A percentile compares a stretch with the other conserved stretches of the same genome.
These are phyloP conservation scores for Pezicula neosporulosa DNA, from an alignment of 2,329 filamentous ascomycete genomes.

Conservation along the genomic window DNA sequence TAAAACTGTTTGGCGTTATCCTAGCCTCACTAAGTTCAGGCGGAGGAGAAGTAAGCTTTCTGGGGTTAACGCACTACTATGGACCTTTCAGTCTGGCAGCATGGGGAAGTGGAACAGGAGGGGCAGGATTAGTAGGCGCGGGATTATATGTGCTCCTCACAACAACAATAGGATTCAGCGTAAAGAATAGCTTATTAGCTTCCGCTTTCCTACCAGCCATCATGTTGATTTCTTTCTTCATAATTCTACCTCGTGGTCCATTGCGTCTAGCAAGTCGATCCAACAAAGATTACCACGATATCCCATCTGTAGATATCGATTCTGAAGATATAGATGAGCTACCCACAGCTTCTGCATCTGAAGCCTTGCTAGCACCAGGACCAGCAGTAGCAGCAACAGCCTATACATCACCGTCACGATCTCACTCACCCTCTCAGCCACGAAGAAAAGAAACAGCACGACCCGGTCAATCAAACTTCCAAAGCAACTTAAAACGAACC, in stretches of 20 bases:
- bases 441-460: not conserved
- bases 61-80: slow-evolving; percentile 91
- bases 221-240: slow-evolving; percentile 86
- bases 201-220: slow-evolving; percentile 76
- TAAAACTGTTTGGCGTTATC: slow-evolving; percentile 79
- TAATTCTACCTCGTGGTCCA: slow-evolving; percentile 67
- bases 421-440: not conserved
- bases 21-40: slow-evolving; percentile 84
- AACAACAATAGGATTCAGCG: slow-evolving; percentile 71
- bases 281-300: slow-evolving; percentile 48
- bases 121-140: slow-evolving; percentile 81
- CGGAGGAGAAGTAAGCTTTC: slow-evolving; percentile 84
- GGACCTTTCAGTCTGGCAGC: slow-evolving; percentile 81
- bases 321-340: slow-evolving; percentile 33
- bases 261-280: slow-evolving; percentile 44
- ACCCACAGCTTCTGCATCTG: slow-evolving; percentile 37
- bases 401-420: slow-evolving; percentile 26
- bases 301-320: slow-evolving; percentile 34
- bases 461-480: slow-evolving; percentile 26
- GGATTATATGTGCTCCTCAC: slow-evolving; percentile 86
- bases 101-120: slow-evolving; percentile 91
- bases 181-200: slow-evolving; percentile 69
- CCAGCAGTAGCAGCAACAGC: slow-evolving; percentile 37
- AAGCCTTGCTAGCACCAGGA: slow-evolving; percentile 45
- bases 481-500: slow-evolving; percentile 60